Evolutionary conservation across 805 yeast species (phyloP).

Genomic region (Sugiyamaella valdiviana): DNA sequence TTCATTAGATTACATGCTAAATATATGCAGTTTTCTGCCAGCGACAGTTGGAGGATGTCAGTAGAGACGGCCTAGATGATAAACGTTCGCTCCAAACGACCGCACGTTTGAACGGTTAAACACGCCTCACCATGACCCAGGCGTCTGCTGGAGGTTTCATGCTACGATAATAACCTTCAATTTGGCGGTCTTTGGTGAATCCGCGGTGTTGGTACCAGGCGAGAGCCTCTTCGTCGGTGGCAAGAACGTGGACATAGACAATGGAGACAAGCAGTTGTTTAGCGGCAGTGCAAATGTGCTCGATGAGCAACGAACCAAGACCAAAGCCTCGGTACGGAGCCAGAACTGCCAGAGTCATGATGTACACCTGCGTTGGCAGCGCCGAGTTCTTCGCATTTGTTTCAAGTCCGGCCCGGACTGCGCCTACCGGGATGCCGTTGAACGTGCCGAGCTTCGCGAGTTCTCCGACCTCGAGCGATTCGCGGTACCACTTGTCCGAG

Average conservation of each 20-base stretch:
- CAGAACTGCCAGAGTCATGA: conserved; percentile 64
- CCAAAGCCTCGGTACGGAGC: conserved; percentile 56
- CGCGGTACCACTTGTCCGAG: conserved; percentile 47
- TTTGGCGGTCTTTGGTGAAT: conserved; percentile 36
- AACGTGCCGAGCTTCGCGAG: conserved; percentile 56
- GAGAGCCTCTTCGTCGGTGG: conserved; percentile 36
- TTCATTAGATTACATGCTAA: too few species aligned
- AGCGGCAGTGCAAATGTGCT: conserved; percentile 52
- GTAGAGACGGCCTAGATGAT: too few species aligned
- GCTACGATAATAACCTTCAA: conserved; percentile 43
- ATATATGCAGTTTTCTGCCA: too few species aligned
- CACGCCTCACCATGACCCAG: conserved; percentile 26
- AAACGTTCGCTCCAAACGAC: neutral
- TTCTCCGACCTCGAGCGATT: conserved; percentile 43
- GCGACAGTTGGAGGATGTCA: too few species aligned
- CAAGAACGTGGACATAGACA: conserved; percentile 49
- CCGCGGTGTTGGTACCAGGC: conserved; percentile 51
- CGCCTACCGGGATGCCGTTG: conserved; percentile 78
- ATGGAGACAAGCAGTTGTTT: conserved; percentile 48
- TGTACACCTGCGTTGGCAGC: conserved; percentile 51
- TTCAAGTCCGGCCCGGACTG: conserved; percentile 46
- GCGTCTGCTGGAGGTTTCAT: conserved; percentile 46
- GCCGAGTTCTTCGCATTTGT: conserved; percentile 29
- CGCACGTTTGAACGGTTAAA: conserved; percentile 13
- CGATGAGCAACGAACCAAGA: conserved; percentile 54